Evolutionary conservation across 768 basidiomycete genomes (phyloP).

Genomic region (Boletus edulis): DNA sequence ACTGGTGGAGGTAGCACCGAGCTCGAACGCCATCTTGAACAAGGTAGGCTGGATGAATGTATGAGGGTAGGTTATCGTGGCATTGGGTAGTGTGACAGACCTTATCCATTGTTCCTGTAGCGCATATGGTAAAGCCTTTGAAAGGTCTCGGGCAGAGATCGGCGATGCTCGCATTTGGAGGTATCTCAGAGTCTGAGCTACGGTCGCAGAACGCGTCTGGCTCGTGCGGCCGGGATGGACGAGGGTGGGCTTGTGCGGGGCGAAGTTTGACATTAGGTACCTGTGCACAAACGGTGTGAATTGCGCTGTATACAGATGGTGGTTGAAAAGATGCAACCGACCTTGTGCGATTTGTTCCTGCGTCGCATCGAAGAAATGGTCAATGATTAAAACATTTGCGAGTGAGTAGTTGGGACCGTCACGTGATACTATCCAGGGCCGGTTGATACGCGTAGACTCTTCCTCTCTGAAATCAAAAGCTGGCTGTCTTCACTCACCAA

Average conservation of each 20-base stretch:
- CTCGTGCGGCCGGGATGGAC: slow-evolving; percentile 11
- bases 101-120: slow-evolving; percentile 79
- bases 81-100: slow-evolving; percentile 36
- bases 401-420: not conserved
- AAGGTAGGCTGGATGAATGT: slow-evolving; percentile 50
- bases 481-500: too few relatives aligned
- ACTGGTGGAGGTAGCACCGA: slow-evolving; percentile 67
- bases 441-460: slow-evolving; percentile 17
- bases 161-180: slow-evolving; percentile 42
- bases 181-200: slow-evolving; percentile 50
- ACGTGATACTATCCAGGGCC: slow-evolving; percentile 27
- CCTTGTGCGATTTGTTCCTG: slow-evolving; percentile 68
- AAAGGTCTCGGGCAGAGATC: slow-evolving; percentile 68
- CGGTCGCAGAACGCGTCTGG: slow-evolving; percentile 33
- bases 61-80: slow-evolving; percentile 1
- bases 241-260: slow-evolving; percentile 46
- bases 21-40: slow-evolving; percentile 74
- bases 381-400: too few relatives aligned
- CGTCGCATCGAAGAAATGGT: slow-evolving; percentile 40
- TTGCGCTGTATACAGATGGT: not conserved
- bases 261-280: slow-evolving; percentile 83
- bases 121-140: slow-evolving; percentile 61
- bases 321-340: slow-evolving; percentile 13
- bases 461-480: too few relatives aligned
- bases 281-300: slow-evolving; percentile 34